Percentiles rank a stretch among this genome's conserved stretches.
These are phyloP conservation scores for Kwoniella shivajii DNA, from an alignment of 1,284 basidiomycete genomes.

Conservation along the genomic window DNA sequence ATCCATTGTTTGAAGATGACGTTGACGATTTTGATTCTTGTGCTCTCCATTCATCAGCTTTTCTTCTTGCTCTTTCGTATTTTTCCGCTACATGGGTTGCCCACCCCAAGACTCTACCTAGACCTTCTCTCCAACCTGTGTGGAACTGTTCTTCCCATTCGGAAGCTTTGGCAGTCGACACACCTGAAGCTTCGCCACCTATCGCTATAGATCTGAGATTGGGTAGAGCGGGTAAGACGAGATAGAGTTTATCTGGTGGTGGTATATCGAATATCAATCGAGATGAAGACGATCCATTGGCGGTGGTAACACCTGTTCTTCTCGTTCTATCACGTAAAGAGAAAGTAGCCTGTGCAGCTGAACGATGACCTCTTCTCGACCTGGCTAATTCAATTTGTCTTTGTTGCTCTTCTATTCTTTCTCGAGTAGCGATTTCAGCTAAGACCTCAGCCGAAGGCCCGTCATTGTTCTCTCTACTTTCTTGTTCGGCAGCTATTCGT, in stretches of 20 bases:
- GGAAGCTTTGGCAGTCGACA: conserved; percentile 31
- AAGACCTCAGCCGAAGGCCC: conserved; percentile 15
- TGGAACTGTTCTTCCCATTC: conserved; percentile 52
- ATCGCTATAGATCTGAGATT: conserved; percentile 47
- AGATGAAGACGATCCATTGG: conserved; percentile 17
- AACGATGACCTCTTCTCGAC: conserved; percentile 47
- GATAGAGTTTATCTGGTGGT: conserved; percentile 40
- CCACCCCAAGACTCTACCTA: conserved; percentile 49
- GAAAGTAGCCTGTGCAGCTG: conserved; percentile 48
- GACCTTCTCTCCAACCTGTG: conserved; percentile 50
- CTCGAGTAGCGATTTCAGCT: conserved; percentile 18
- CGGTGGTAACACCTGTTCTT: conserved; percentile 4
- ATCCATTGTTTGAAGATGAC: background rate
- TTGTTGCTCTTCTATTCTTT: conserved; percentile 23
- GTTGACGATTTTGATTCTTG: conserved; percentile 21
- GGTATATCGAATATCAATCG: conserved; percentile 28
- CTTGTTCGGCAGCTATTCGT: conserved; percentile 6
- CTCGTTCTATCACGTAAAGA: conserved; percentile 46
- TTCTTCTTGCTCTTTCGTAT: conserved; percentile 49
- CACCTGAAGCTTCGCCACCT: conserved; percentile 48
- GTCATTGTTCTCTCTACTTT: conserved; percentile 14
- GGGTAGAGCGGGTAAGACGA: conserved; percentile 53
- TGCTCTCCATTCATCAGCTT: conserved; percentile 47
- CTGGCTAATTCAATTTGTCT: conserved; percentile 36
- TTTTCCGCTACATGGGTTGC: conserved; percentile 48